Conservation (phyloP, 306 rosid genomes). For the Prinsepia uniflora region DNA sequence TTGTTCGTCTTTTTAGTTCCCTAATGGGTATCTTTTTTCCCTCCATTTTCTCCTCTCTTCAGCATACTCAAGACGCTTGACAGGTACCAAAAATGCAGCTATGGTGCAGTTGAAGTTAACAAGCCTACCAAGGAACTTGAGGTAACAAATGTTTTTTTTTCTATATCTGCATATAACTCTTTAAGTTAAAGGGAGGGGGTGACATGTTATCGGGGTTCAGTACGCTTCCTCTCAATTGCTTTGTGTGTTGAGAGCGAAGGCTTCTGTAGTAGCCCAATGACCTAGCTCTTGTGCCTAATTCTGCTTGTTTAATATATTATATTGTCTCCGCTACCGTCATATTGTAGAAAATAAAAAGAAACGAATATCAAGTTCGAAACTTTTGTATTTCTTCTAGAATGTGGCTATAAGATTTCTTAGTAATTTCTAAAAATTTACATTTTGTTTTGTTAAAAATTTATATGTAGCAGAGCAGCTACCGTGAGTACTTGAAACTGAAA, state of each 20-base stretch:
- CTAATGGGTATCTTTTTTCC: not conserved
- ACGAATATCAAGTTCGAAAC: too few relatives aligned
- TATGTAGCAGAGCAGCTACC: conserved; percentile 69
- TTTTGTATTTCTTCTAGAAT: not conserved
- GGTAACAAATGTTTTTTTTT: conserved; percentile 33
- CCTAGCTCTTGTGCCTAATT: too few relatives aligned
- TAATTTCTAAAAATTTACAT: too few relatives aligned
- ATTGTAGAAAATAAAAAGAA: too few relatives aligned
- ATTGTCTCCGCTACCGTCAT: too few relatives aligned
- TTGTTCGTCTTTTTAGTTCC: not conserved
- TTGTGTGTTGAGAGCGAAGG: too few relatives aligned
- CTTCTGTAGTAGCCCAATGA: too few relatives aligned
- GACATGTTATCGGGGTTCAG: too few relatives aligned
- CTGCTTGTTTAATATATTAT: too few relatives aligned
- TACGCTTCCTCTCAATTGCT: too few relatives aligned
- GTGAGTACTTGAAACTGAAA: conserved; percentile 90
- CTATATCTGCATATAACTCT: not conserved
- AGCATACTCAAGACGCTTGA: conserved; percentile 54
- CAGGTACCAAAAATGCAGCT: conserved; percentile 90
- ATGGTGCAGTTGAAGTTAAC: conserved; percentile 85
- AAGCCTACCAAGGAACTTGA: conserved; percentile 87
- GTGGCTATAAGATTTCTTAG: not conserved
- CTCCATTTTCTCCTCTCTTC: not conserved
- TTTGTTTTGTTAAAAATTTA: not conserved
- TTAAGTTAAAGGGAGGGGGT: too few relatives aligned